Evolutionary conservation across 306 rosid species (phyloP), one percentile per base, ranked within the genome.

Genomic region (Prunus mira): DNA sequence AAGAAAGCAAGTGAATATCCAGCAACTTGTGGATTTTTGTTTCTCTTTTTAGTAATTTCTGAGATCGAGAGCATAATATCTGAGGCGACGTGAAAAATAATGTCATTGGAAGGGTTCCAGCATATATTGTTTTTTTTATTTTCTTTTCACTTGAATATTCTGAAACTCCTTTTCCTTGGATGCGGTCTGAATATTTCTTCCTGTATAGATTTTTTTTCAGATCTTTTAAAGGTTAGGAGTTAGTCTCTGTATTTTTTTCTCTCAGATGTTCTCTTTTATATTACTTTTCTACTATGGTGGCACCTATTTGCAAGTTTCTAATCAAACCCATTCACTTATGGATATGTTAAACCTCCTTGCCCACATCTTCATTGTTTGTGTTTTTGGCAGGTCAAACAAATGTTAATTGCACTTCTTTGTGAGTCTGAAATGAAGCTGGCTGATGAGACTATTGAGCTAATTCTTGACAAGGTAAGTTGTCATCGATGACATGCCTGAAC

Each of bases 351-450:
- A 22, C 47, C 70, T 41, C 28, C 49, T 34, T 73, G 17, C 47
- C 52, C 52, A n/a, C 2, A n/a, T 69, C 38, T 19, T 56, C 60
- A 5, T 77, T 69, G n/a, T 58, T 1, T 50, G 5, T 80, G 50
- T 12, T 79, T 75, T 1, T 82, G 27, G 75, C 88, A 95, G 99
- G 99, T 95, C 64, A 92, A 89, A 80, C 82, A 88, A 81, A 95
- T 95, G 99, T 74, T 95, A 80, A 78, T 88, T 74, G 99, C 97
- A 49, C 93, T 95, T 86, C 91, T 95, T 20, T 78, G 88, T 46
- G 99, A 95, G 75, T 87, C 96, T 22, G 96, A 91, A 55, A 84
- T 89, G 89, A 95, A 91, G 75, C 83, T 95, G 69, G 81, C 91
- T 0, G 98, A 95, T 58, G 99, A 95, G 61, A 86, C 93, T 70